Base-by-base conservation (phyloP, 306 rosid genomes). In the Cicer bijugum region DNA sequence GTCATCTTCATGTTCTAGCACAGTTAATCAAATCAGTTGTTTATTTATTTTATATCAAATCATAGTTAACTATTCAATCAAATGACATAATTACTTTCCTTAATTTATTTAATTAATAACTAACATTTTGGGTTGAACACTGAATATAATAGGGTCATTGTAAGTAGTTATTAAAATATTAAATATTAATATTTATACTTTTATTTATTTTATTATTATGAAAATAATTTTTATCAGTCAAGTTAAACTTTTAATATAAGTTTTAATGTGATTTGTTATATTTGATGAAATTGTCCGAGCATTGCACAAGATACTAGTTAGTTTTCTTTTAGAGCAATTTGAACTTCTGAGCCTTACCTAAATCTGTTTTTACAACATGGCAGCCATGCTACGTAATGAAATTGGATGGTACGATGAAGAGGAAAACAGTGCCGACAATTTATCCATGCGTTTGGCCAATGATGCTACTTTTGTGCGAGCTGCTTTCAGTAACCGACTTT, bases 381-480 rank as follows among this genome's bases (percentile, higher is more conserved):
- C 97, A 95, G 99, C 99, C 81, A 91, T 95, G 99, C 89, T 95
- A 19, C 97, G 96, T 48, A 95, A 91, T 82, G 99, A 95, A 85
- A 91, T 87, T 53, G 99, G 99, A 69, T 95, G 97, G 97, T 95
- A 91, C 33, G 99, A 95, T 82, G 97, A 85, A 76, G 99, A 95
- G 83, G 99, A 90, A 74, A 95, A 92, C 74, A 91, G 97, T 80
- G 96, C 99, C 20, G 99, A 95, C 81, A 95, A 93, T 77, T 85
- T 95, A 78, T 95, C 99, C 82, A 91, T 95, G 96, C 99, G 97
- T 76, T 83, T 95, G 90, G 99, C 99, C 51, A 95, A 95, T 65
- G 99, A 95, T 82, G 99, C 99, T 66, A 95, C 99, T 45, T 95
- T 95, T 83, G 99, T 95, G 64, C 88, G 97, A 81, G 99, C 99